phyloP scores from a whole-genome alignment of 1,139 yeast genomes.

The Saccharomyces hybrid region DNA sequence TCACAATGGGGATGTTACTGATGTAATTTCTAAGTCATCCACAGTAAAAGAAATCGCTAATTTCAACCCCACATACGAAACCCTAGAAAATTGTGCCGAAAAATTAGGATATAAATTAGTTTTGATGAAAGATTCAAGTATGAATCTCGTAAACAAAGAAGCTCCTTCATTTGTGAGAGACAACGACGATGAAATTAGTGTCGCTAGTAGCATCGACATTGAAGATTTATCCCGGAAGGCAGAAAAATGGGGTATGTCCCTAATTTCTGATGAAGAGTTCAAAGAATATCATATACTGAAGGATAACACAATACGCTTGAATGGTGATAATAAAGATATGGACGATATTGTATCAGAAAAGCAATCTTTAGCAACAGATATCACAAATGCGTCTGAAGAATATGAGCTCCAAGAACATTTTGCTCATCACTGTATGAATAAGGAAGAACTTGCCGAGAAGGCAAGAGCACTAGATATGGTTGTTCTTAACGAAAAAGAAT shows the following conservation, averaged over 20 bases:
- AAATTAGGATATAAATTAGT: constrained; percentile 23
- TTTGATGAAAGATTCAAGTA: constrained; percentile 7
- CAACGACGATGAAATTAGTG: not conserved
- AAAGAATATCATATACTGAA: not conserved
- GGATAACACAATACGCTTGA: not conserved
- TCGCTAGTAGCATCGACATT: not conserved
- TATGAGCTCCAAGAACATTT: too few species aligned
- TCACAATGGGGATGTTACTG: not conserved
- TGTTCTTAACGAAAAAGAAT: too few species aligned
- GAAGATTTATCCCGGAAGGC: not conserved
- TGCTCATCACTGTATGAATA: too few species aligned
- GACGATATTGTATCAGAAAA: not conserved
- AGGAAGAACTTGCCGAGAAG: too few species aligned
- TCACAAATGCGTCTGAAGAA: not conserved
- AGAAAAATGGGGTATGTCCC: constrained; percentile 12
- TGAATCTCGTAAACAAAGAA: not conserved
- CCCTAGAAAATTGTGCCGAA: constrained; percentile 20
- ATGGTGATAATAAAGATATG: not conserved
- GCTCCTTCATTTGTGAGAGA: not conserved
- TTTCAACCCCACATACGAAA: constrained; percentile 13
- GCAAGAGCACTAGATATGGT: too few species aligned
- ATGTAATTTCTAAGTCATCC: constrained; percentile 13
- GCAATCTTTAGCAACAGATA: not conserved
- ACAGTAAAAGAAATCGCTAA: constrained; percentile 14
- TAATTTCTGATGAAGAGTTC: constrained; percentile 14